Percentiles rank a stretch among this genome's conserved stretches.
Conservation (phyloP, 2,329 filamentous ascomycete species). For the Alternaria hordeiaustralica region DNA sequence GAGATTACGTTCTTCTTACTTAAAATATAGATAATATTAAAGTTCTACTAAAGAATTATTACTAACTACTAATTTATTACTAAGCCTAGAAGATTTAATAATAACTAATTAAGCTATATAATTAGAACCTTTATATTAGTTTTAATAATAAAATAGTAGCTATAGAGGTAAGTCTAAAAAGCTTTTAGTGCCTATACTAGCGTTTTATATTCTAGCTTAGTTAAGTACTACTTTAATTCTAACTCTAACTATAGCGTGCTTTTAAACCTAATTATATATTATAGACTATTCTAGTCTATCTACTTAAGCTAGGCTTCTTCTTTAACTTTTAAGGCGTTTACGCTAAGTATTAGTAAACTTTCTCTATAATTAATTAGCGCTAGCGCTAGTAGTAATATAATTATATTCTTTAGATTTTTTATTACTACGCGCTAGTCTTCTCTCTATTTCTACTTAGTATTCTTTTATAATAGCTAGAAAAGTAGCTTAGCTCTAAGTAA, state of each 20-base stretch:
- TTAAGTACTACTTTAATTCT: neutral
- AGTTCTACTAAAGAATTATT: neutral
- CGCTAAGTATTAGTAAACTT: neutral
- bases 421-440: neutral
- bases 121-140: neutral
- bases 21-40: neutral
- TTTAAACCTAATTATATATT: neutral
- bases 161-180: slow-evolving; percentile 2
- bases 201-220: neutral
- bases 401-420: neutral
- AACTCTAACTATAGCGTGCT: neutral
- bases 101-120: neutral
- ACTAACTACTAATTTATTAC: neutral
- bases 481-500: neutral
- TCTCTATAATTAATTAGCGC: neutral
- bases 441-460: neutral
- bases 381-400: neutral
- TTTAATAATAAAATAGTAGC: neutral
- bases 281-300: neutral
- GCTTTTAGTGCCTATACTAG: neutral
- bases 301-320: neutral
- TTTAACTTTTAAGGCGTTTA: neutral
- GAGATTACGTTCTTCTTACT: neutral
- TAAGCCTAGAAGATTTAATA: neutral
- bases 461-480: neutral